Conservation (phyloP, 495 filamentous ascomycete genomes). For the Penicillium waksmanii region DNA sequence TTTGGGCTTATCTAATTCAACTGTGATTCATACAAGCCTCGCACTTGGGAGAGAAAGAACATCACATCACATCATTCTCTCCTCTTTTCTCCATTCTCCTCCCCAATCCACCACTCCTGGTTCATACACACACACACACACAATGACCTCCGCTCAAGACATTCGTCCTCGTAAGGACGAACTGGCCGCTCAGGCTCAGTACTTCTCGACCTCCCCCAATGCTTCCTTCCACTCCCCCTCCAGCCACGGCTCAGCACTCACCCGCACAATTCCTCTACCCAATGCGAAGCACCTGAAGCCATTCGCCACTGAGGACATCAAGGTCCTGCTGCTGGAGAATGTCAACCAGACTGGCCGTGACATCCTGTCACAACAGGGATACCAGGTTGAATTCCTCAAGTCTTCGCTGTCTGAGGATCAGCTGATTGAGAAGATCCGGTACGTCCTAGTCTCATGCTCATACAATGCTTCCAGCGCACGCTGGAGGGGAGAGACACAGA, state of each 20-base stretch:
- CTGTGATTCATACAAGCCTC: conserved; percentile 2
- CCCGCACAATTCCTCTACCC: conserved; percentile 37
- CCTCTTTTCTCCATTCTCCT: not conserved
- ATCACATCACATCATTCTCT: not conserved
- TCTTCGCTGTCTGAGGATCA: conserved; percentile 87
- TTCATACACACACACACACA: not conserved
- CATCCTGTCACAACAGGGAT: conserved; percentile 81
- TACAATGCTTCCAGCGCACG: no score
- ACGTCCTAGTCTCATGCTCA: conserved; percentile 1
- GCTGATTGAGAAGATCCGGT: conserved; percentile 96
- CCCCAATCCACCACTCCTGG: not conserved
- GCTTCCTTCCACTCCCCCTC: conserved; percentile 69
- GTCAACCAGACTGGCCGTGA: conserved; percentile 88
- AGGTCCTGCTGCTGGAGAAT: conserved; percentile 94
- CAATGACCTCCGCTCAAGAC: conserved; percentile 33
- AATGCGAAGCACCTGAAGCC: conserved; percentile 85
- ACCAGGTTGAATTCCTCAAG: conserved; percentile 93
- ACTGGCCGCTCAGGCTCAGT: conserved; percentile 46
- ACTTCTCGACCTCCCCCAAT: conserved; percentile 65
- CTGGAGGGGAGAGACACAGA: not conserved
- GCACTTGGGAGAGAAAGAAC: not conserved
- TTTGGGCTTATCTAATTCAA: conserved; percentile 30
- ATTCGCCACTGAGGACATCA: conserved; percentile 92
- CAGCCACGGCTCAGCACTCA: conserved; percentile 42
- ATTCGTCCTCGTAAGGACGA: conserved; percentile 40